Evolutionary conservation across 2,329 filamentous ascomycete species (phyloP).

Genomic region (Dothistroma septosporum): DNA sequence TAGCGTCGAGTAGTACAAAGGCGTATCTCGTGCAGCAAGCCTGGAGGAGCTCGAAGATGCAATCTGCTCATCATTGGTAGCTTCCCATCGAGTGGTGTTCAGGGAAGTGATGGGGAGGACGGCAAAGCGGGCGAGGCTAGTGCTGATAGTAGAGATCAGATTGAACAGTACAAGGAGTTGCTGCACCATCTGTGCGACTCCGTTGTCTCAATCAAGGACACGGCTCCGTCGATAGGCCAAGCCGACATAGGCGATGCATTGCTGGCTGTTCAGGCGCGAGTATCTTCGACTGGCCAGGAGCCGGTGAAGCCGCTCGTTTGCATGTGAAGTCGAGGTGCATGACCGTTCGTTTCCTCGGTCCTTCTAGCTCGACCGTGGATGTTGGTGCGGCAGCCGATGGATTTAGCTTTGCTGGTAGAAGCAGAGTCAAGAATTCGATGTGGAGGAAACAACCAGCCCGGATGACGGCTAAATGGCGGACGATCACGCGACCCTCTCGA

Average conservation of each 20-base stretch:
- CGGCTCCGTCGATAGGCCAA: background rate
- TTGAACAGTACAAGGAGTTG: background rate
- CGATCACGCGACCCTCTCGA: background rate
- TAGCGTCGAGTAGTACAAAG: background rate
- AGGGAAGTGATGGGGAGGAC: background rate
- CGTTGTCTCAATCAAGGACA: background rate
- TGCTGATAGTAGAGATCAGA: background rate
- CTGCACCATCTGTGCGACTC: background rate
- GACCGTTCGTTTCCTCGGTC: background rate
- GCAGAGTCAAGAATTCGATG: background rate
- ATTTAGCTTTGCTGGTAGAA: background rate
- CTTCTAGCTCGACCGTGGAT: too few species aligned
- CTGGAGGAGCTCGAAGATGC: background rate
- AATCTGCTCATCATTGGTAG: background rate
- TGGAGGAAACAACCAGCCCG: background rate
- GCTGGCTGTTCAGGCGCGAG: background rate
- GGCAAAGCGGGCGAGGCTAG: background rate
- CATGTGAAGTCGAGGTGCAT: background rate
- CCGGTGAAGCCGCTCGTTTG: background rate
- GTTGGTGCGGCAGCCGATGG: background rate
- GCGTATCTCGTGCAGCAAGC: background rate
- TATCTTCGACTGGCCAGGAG: background rate
- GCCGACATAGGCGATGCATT: background rate
- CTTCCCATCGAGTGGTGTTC: background rate
- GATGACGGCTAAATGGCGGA: background rate